These are phyloP conservation scores for Chlorophyllum brunneum DNA, from an alignment of 768 basidiomycete species.

Conservation along the genomic window DNA sequence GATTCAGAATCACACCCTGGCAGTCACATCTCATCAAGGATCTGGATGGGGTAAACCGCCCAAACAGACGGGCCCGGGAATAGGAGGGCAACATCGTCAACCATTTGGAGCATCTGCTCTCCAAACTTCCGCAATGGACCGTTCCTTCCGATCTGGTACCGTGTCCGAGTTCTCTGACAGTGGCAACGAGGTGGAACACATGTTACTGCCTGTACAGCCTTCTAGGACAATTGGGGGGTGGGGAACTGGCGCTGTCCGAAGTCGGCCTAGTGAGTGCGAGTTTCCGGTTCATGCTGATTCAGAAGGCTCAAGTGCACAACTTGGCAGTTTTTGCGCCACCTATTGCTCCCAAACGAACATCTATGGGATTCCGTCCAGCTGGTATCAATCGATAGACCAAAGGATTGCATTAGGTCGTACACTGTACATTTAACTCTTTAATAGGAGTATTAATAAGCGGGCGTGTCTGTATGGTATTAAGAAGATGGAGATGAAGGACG, in stretches of 20 bases:
- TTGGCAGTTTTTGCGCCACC: conserved; percentile 40
- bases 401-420: conserved; percentile 11
- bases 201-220: conserved; percentile 37
- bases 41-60: conserved; percentile 5
- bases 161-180: conserved; percentile 62
- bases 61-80: conserved; percentile 11
- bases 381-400: conserved; percentile 17
- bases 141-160: conserved; percentile 38
- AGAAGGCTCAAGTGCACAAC: neutral
- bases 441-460: conserved; percentile 10
- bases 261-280: conserved; percentile 6
- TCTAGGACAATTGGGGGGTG: conserved; percentile 12
- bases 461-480: conserved; percentile 8
- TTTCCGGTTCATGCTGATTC: too few species aligned
- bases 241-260: conserved; percentile 1
- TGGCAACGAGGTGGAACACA: conserved; percentile 67
- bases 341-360: conserved; percentile 28
- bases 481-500: conserved; percentile 11
- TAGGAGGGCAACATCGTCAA: conserved; percentile 40
- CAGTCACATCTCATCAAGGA: conserved; percentile 18
- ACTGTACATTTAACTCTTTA: neutral
- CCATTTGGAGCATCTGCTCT: conserved; percentile 30
- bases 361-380: conserved; percentile 44
- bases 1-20: conserved; percentile 26
- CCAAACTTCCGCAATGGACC: conserved; percentile 25